Base-by-base conservation (phyloP, 345 rosid genomes). In the Acer saccharum region DNA sequence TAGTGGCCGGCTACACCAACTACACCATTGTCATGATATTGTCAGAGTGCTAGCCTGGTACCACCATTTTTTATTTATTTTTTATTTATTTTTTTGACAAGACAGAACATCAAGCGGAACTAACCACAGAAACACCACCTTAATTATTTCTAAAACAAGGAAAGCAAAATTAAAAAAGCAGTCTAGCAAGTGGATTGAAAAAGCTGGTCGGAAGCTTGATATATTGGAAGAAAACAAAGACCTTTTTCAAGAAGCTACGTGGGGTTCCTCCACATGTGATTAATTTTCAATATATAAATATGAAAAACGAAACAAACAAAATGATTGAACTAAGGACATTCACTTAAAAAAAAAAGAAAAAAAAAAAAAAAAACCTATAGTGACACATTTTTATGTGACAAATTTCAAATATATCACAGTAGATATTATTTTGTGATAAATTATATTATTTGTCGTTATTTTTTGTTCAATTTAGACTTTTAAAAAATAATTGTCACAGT, bases 231-330 rank as follows among this genome's bases (percentile, higher is more conserved):
- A 17, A 23, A 43, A 43, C 10, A 8, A 7, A 32, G 35, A 35
- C 13, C 48, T 6, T 46, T 18, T 32, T 16, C 3, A 18, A 18
- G 11, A 6, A 65, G 17, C 48, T 41, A 54, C n/a, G 64, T 71
- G 67, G 39, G 39, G 39, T 4, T 35, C 39, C 39, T 35, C 39
- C 6, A 35, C 39, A 43, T 50, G 41, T 52, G 4, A 60, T 35
- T 35, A 35, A 66, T 18, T 50, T 71, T 57, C 2, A 60, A 29
- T 29, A 29, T 29, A 29, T 29, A 29, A 0, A 17, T 44, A 73
- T 50, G 69, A 68, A 81, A 58, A 46, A 41, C 39, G 39, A 35
- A 35, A 69, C 54, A 21, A 67, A 29, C 76, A 72, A 71, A 71
- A 74, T 71, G 73, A 62, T 71, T 79, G 18, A 57, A 20, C 3